Conservation (phyloP, 2,329 filamentous ascomycete species). For the Fusarium brachygibbosum region DNA sequence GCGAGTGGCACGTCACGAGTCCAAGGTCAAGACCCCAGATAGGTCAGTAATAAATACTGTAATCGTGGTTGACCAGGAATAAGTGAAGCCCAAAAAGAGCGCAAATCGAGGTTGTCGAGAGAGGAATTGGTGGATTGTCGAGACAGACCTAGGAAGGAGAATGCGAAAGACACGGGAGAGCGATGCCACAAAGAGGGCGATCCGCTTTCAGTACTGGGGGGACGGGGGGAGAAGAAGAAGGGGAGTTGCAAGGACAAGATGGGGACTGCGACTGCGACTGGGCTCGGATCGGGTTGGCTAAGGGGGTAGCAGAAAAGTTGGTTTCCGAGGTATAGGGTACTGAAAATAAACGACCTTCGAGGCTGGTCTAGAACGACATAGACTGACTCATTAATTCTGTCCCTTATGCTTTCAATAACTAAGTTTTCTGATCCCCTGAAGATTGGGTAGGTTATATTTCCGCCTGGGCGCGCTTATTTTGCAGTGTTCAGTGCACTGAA, state of each 20-base stretch:
- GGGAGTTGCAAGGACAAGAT: slow-evolving; percentile 40
- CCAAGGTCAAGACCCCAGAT: slow-evolving; percentile 37
- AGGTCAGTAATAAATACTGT: slow-evolving; percentile 29
- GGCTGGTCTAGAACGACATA: background rate
- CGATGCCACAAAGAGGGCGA: slow-evolving; percentile 44
- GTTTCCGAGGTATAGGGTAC: background rate
- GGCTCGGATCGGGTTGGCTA: slow-evolving; percentile 18
- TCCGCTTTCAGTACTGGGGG: slow-evolving; percentile 44
- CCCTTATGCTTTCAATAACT: background rate
- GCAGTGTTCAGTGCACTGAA: slow-evolving; percentile 5
- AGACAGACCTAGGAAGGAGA: slow-evolving; percentile 45
- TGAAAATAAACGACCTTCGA: background rate
- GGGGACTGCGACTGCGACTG: slow-evolving; percentile 29
- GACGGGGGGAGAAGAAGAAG: slow-evolving; percentile 13
- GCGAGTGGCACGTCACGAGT: slow-evolving; percentile 49
- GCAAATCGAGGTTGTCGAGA: slow-evolving; percentile 38
- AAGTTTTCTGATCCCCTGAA: background rate
- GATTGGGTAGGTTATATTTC: slow-evolving; percentile 28
- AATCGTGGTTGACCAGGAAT: slow-evolving; percentile 33
- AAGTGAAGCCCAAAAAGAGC: slow-evolving; percentile 41
- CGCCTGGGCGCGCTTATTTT: slow-evolving; percentile 46
- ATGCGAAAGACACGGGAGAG: slow-evolving; percentile 47
- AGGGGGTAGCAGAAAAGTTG: background rate
- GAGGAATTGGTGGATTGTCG: slow-evolving; percentile 42
- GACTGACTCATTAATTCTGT: background rate